Conservation (phyloP, 768 basidiomycete genomes). For the Leccinum rimulosum region DNA sequence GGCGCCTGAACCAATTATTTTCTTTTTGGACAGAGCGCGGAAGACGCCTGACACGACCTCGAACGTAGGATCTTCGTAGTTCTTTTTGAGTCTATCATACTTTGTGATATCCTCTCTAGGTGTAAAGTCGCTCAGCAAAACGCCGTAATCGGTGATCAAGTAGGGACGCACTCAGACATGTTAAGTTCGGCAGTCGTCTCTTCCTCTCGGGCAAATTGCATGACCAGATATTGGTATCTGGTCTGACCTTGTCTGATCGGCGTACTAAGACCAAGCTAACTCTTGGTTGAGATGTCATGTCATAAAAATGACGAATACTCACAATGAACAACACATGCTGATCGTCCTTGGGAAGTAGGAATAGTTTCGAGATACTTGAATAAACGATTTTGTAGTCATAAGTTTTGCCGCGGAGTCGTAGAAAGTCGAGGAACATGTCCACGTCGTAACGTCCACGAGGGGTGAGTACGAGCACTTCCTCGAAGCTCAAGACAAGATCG, state of each 20-base stretch:
- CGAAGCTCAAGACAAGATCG: slow-evolving; percentile 90
- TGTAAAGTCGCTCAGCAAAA: background rate
- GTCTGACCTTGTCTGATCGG: slow-evolving; percentile 99
- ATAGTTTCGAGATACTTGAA: slow-evolving; percentile 80
- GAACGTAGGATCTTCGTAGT: slow-evolving; percentile 93
- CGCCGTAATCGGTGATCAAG: background rate
- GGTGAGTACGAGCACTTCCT: slow-evolving; percentile 91
- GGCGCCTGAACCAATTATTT: slow-evolving; percentile 82
- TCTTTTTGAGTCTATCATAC: slow-evolving; percentile 84
- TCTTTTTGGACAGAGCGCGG: slow-evolving; percentile 86
- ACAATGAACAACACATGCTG: slow-evolving; percentile 94
- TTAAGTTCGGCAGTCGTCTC: slow-evolving; percentile 96
- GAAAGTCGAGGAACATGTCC: slow-evolving; percentile 94
- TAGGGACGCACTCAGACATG: slow-evolving; percentile 72
- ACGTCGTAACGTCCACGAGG: slow-evolving; percentile 97
- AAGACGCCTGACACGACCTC: slow-evolving; percentile 94
- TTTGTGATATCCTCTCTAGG: slow-evolving; percentile 71
- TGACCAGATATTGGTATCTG: slow-evolving; percentile 94
- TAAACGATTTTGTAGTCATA: slow-evolving; percentile 99
- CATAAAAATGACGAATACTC: slow-evolving; percentile 29
- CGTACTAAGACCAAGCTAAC: slow-evolving; percentile 81
- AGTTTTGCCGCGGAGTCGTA: slow-evolving; percentile 95
- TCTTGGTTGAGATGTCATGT: slow-evolving; percentile 5
- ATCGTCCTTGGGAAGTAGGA: slow-evolving; percentile 95
- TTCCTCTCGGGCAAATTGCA: slow-evolving; percentile 97